phyloP scores from a whole-genome alignment of 2,329 filamentous ascomycete genomes.

The Beauveria sp. region DNA sequence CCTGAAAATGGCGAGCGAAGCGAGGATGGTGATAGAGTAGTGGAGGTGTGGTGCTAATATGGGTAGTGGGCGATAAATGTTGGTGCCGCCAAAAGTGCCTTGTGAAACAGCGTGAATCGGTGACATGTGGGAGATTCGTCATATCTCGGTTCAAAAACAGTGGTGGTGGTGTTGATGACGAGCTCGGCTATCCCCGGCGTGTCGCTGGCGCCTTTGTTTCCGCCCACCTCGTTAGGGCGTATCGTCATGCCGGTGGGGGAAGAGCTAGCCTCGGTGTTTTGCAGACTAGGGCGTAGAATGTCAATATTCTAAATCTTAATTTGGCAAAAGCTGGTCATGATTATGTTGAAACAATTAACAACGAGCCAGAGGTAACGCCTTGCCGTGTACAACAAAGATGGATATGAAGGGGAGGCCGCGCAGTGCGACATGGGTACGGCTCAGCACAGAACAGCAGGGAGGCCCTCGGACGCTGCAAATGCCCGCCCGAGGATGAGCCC shows the following conservation, averaged over 20 bases:
- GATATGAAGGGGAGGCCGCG: too few relatives aligned
- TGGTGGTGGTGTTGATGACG: not conserved
- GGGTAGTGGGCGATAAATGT: not conserved
- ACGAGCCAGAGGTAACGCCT: too few relatives aligned
- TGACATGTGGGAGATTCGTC: not conserved
- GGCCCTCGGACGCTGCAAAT: too few relatives aligned
- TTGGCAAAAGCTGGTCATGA: too few relatives aligned
- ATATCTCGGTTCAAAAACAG: not conserved
- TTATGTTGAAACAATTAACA: too few relatives aligned
- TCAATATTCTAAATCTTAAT: not conserved
- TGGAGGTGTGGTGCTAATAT: not conserved
- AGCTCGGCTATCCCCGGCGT: slow-evolving; percentile 8
- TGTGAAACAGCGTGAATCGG: not conserved
- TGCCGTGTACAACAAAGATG: not conserved
- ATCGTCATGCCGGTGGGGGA: not conserved
- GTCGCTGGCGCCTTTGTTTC: slow-evolving; percentile 5
- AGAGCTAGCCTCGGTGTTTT: not conserved
- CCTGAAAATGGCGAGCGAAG: too few relatives aligned
- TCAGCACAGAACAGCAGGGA: not conserved
- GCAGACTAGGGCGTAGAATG: not conserved
- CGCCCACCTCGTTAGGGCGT: not conserved
- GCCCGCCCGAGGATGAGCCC: too few relatives aligned
- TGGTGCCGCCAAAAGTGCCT: not conserved
- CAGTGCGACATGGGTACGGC: not conserved
- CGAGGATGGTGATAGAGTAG: not conserved